A percentile compares a stretch with the other conserved stretches of the same genome.
Conservation (phyloP, 176 grass and related monocot genomes). For the Echinochloa phyllopogon region DNA sequence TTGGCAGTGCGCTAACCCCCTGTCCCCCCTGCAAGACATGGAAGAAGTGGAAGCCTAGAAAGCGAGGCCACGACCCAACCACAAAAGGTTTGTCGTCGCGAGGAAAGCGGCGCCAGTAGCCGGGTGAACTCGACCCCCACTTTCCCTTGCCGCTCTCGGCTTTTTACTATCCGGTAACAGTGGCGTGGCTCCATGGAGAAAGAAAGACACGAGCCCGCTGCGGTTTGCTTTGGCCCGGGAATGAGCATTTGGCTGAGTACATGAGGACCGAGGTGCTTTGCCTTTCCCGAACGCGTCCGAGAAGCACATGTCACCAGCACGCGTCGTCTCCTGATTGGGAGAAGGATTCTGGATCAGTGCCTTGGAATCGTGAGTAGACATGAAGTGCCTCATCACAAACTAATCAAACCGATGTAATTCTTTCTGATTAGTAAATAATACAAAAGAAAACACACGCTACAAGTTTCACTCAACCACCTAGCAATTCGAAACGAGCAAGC, state of each 20-base stretch:
- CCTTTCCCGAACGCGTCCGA: not conserved
- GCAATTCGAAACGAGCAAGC: not conserved
- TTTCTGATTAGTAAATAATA: too few relatives aligned
- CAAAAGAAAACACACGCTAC: not conserved
- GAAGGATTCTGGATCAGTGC: not conserved
- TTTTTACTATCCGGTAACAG: not conserved
- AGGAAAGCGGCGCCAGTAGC: not conserved
- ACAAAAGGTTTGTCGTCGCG: not conserved
- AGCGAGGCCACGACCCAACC: not conserved
- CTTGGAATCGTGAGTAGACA: not conserved
- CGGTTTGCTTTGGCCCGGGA: not conserved
- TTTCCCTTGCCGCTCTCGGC: not conserved
- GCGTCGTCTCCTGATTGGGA: not conserved
- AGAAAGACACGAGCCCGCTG: not conserved
- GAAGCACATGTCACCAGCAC: not conserved
- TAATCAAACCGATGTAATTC: not conserved
- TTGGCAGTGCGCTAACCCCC: not conserved
- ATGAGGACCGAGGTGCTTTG: not conserved
- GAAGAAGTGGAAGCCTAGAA: not conserved
- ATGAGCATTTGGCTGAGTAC: slow-evolving; percentile 1
- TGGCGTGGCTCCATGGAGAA: not conserved
- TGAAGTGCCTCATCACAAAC: not conserved
- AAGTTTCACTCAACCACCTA: not conserved
- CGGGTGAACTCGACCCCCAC: not conserved
- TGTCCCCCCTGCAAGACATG: not conserved